phyloP scores from a whole-genome alignment of 2,329 filamentous ascomycete genomes.

The Ophiosphaerella herpotricha region DNA sequence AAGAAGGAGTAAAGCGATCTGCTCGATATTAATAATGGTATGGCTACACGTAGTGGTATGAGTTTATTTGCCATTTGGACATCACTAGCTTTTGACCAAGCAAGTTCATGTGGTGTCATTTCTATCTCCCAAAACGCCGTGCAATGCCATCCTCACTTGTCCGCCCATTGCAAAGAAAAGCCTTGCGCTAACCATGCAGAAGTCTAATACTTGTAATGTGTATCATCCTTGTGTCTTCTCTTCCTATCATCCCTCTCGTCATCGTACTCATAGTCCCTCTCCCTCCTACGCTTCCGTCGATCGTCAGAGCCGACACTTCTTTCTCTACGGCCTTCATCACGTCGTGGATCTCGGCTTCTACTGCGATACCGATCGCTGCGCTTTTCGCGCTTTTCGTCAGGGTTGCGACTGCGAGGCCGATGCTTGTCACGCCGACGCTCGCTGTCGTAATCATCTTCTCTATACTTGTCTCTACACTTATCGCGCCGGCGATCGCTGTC shows the following conservation, averaged over 20 bases:
- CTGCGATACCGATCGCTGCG: conserved; percentile 30
- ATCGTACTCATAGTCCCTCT: conserved; percentile 27
- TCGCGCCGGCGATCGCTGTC: conserved; percentile 20
- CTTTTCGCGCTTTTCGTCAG: conserved; percentile 32
- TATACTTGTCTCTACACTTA: conserved; percentile 15
- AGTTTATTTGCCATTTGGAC: no score
- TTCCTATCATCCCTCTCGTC: conserved; percentile 25
- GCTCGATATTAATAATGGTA: no score
- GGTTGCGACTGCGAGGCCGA: conserved; percentile 27
- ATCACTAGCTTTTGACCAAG: no score
- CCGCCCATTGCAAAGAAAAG: no score
- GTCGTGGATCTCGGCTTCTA: conserved; percentile 26
- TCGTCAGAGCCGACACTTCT: conserved; percentile 28
- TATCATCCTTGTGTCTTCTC: conserved; percentile 22
- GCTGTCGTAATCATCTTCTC: conserved; percentile 9
- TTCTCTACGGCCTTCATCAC: conserved; percentile 22
- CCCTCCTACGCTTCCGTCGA: conserved; percentile 28
- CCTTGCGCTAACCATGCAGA: no score
- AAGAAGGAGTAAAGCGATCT: conserved; percentile 11
- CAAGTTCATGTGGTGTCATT: no score
- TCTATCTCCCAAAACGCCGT: no score
- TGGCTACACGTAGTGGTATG: no score
- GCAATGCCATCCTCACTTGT: no score
- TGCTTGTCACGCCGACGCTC: conserved; percentile 15
- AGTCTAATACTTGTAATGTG: neutral